These are phyloP conservation scores for Botrytis cinerea DNA, from an alignment of 2,329 filamentous ascomycete genomes.

Conservation along the genomic window DNA sequence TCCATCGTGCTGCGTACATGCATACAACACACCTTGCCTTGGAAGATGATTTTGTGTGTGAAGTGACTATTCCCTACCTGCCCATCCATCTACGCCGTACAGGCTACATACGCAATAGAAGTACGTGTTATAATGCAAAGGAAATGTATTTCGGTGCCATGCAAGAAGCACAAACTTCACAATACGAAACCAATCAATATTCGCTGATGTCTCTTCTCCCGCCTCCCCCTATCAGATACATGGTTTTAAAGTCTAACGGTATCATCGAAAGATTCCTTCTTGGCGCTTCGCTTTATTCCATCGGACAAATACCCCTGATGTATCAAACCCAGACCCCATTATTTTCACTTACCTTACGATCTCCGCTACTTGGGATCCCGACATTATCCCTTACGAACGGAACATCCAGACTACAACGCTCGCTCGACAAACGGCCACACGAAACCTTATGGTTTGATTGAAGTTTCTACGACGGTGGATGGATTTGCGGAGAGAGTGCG, in stretches of 20 bases:
- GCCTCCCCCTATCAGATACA: not conserved
- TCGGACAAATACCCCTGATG: constrained; percentile 8
- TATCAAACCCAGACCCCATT: not conserved
- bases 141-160: constrained; percentile 6
- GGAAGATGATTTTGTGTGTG: not conserved
- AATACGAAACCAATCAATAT: constrained; percentile 8
- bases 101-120: not conserved
- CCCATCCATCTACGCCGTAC: not conserved
- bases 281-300: constrained; percentile 10
- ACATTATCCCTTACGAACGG: not conserved
- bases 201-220: not conserved
- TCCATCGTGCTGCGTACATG: not conserved
- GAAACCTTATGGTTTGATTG: not conserved
- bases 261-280: not conserved
- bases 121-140: not conserved
- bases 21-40: not conserved
- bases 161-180: not conserved
- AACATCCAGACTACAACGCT: not conserved
- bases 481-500: not conserved
- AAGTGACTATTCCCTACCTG: not conserved
- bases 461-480: not conserved
- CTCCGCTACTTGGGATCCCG: not conserved
- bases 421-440: not conserved
- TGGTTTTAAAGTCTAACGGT: not conserved
- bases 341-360: not conserved